A percentile compares a stretch with the other conserved stretches of the same genome.
Evolutionary conservation across 345 rosid genomes (phyloP).

Genomic region (Salix exigua): DNA sequence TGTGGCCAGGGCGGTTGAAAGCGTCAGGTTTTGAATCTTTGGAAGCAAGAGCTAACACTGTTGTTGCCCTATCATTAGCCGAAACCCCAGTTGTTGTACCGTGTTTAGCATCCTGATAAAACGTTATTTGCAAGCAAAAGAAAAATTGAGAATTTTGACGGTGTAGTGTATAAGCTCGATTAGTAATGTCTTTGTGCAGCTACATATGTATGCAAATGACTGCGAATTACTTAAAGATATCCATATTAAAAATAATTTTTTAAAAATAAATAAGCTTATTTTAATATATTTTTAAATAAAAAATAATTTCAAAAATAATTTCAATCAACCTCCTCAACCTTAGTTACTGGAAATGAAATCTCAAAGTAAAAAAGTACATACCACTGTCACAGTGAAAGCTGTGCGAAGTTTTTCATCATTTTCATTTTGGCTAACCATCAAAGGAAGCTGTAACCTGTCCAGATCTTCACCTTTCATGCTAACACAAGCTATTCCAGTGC

Average conservation of each 20-base stretch:
- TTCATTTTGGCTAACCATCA: conserved; percentile 74
- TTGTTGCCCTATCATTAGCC: conserved; percentile 78
- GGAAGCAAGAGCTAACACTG: conserved; percentile 71
- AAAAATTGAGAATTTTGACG: not conserved
- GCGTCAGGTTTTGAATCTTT: conserved; percentile 75
- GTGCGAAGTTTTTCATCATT: conserved; percentile 83
- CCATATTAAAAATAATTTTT: no score
- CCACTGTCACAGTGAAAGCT: conserved; percentile 93
- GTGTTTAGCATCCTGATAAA: conserved; percentile 73
- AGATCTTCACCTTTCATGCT: conserved; percentile 79
- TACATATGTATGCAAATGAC: no score
- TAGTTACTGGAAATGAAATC: not conserved
- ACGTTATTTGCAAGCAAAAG: not conserved
- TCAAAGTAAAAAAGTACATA: conserved; percentile 28
- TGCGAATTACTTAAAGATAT: no score
- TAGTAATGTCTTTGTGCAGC: not conserved
- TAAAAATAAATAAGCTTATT: no score
- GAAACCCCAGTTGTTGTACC: conserved; percentile 95
- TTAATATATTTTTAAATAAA: no score
- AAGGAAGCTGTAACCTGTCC: conserved; percentile 74
- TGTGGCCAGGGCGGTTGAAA: conserved; percentile 87
- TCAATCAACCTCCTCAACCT: no score
- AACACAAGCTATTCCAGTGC: conserved; percentile 87
- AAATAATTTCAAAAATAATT: no score
- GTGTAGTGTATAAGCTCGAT: not conserved